Evolutionary conservation across 768 basidiomycete species (phyloP), one percentile per base, ranked within the genome.

Genomic region (Cystobasidium tubakii): DNA sequence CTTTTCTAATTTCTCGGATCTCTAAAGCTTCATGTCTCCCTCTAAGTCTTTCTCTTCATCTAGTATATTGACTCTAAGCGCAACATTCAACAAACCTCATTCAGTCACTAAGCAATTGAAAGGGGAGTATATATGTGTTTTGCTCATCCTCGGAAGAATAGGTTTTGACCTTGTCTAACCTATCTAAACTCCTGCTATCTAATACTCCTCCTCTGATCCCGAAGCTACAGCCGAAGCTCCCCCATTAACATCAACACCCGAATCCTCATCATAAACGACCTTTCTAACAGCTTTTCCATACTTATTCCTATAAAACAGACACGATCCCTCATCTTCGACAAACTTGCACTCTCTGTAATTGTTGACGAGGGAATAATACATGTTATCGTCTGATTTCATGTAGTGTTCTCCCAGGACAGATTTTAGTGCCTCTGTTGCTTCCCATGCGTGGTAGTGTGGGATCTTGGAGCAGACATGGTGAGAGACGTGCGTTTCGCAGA

Each of bases 401-500:
- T 82, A 82, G 79, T 83, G 81, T 43, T 85, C 85, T 55, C 88
- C 85, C 44, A 90, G 86, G 79, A 87, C 87, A 81, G 86, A 86
- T 82, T 90, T 90, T 76, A 99, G 84, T 31, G 91, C 92, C 74
- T 85, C 86, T 33, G 88, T 87, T 25, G 95, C 95, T 80, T 95
- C 93, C 92, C 92, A 95, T 2, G 83, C 83, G 79, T 82, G 79
- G 81, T 81, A 97, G 81, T 99, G 95, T 25, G 95, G 95, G 77
- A 99, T 97, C 84, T 94, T 94, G 86, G 89, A 90, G 75, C 86
- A 87, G 74, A 95, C 86, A 82, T 98, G 95, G 82, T 98, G 95
- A 29, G 87, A 83, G 72, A 96, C 89, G 72, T 78, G 78, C 15
- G 77, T 80, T 76, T 80, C 76, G 75, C 75, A 91, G 80, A 96